Percentiles rank a stretch among this genome's conserved stretches.
These are phyloP conservation scores for Trypanosoma mega DNA, from an alignment of 208 protist species.

Conservation along the genomic window DNA sequence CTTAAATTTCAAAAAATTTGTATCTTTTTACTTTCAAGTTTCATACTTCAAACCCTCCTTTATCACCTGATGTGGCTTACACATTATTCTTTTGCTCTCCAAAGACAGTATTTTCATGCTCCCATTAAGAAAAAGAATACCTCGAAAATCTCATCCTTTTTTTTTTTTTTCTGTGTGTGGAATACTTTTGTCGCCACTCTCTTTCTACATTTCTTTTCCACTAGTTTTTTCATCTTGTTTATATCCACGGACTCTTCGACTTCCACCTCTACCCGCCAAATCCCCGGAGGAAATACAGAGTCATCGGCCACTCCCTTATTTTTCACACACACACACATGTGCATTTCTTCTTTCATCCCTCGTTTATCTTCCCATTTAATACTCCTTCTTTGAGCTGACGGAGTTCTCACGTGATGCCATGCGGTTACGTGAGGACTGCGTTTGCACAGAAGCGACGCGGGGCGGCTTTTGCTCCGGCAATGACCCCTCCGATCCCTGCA, in stretches of 20 bases:
- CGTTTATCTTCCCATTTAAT: too few relatives aligned
- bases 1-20: too few relatives aligned
- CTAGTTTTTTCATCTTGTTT: not conserved
- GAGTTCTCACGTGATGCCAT: constrained; percentile 29
- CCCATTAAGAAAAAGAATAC: not conserved
- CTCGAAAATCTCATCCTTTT: not conserved
- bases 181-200: not conserved
- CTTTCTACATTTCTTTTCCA: not conserved
- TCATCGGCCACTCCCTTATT: too few relatives aligned
- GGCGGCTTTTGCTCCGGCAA: not conserved
- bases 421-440: constrained; percentile 4
- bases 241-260: not conserved
- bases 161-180: not conserved
- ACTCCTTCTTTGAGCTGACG: constrained; percentile 19
- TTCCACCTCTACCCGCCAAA: too few relatives aligned
- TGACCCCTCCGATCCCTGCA: too few relatives aligned
- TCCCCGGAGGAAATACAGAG: too few relatives aligned
- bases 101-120: not conserved
- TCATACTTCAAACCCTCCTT: too few relatives aligned
- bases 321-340: too few relatives aligned
- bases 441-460: not conserved
- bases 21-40: too few relatives aligned
- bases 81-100: not conserved
- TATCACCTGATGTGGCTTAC: too few relatives aligned
- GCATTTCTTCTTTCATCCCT: too few relatives aligned